Percentiles rank a stretch among this genome's conserved stretches.
Evolutionary conservation across 2,329 filamentous ascomycete genomes (phyloP).

Genomic region (Verticillium tricorpus): DNA sequence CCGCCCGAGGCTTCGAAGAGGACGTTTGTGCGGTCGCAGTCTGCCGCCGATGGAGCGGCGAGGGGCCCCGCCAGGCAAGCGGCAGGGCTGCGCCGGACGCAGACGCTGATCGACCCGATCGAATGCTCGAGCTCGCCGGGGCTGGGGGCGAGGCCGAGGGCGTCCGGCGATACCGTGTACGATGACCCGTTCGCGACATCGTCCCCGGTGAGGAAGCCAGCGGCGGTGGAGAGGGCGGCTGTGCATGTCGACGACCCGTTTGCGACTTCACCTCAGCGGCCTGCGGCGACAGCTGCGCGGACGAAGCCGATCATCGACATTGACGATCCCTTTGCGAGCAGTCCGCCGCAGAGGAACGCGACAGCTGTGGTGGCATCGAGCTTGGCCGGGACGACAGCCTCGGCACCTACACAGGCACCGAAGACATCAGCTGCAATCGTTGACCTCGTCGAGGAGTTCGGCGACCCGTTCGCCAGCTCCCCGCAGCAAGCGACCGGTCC

Average conservation of each 20-base stretch:
- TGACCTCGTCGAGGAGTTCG: conserved; percentile 5
- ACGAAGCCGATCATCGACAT: neutral
- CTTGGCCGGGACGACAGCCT: neutral
- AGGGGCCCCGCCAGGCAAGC: neutral
- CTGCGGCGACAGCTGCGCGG: neutral
- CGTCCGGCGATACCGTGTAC: neutral
- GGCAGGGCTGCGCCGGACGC: neutral
- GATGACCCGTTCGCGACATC: neutral
- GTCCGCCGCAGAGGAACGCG: neutral
- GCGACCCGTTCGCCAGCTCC: conserved; percentile 2
- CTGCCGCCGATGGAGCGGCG: neutral
- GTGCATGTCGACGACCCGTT: neutral
- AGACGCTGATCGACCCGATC: conserved; percentile 19
- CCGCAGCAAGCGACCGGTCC: neutral
- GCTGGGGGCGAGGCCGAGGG: neutral
- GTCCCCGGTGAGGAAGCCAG: neutral
- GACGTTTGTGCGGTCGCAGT: neutral
- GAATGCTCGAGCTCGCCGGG: conserved; percentile 32
- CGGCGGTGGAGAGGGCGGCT: neutral
- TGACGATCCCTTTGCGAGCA: conserved; percentile 18
- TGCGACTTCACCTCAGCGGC: neutral
- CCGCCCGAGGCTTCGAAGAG: conserved; percentile 2
- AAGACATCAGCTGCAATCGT: conserved; percentile 1
- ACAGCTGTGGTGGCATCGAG: neutral
- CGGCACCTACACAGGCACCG: neutral